Evolutionary conservation across 306 rosid genomes (phyloP).

Genomic region (Rosa chinensis): DNA sequence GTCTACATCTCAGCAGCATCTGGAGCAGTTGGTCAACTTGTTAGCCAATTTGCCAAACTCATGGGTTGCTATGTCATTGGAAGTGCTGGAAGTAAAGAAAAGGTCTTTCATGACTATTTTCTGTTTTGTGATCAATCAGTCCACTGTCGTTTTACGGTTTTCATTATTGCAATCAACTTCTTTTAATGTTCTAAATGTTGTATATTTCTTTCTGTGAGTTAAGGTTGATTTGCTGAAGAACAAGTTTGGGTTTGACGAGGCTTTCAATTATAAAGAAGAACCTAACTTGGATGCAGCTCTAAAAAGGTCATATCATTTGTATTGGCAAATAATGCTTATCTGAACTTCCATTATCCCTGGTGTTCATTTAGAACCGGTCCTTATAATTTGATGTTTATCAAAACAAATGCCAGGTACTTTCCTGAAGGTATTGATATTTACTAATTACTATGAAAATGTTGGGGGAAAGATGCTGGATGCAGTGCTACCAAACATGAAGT

Average conservation of each 20-base stretch:
- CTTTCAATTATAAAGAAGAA: slow-evolving; percentile 42
- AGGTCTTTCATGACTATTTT: too few species aligned
- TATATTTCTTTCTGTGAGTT: not conserved
- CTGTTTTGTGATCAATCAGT: too few species aligned
- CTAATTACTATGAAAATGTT: slow-evolving; percentile 30
- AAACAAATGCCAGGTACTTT: slow-evolving; percentile 1
- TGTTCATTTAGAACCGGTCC: not conserved
- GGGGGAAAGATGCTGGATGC: slow-evolving; percentile 43
- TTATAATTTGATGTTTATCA: not conserved
- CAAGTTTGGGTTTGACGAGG: slow-evolving; percentile 32
- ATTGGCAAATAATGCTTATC: not conserved
- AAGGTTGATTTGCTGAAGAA: slow-evolving; percentile 33
- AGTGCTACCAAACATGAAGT: slow-evolving; percentile 14
- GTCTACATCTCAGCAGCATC: too few species aligned
- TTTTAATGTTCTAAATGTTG: too few species aligned
- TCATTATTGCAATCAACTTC: not conserved
- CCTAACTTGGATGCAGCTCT: slow-evolving; percentile 28
- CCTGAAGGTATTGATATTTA: slow-evolving; percentile 29
- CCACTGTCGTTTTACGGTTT: too few species aligned
- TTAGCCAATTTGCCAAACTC: too few species aligned
- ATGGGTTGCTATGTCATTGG: too few species aligned
- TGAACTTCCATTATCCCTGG: too few species aligned
- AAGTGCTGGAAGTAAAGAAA: too few species aligned
- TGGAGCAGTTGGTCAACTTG: too few species aligned
- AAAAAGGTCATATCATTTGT: slow-evolving; percentile 6